Evolutionary conservation across 208 protist genomes (phyloP), one percentile per base, ranked within the genome.

Genomic region (Tritrichomonas musculus): DNA sequence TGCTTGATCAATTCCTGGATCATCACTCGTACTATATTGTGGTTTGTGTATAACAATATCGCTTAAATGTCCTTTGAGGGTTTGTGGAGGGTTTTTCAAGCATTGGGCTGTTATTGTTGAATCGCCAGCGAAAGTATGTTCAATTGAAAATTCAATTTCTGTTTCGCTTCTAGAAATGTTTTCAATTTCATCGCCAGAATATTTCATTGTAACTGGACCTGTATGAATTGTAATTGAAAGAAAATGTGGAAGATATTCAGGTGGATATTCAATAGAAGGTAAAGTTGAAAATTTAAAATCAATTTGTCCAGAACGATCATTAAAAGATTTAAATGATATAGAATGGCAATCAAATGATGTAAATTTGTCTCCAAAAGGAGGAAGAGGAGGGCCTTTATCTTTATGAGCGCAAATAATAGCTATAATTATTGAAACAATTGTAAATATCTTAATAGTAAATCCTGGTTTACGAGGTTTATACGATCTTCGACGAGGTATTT

Each of bases 231-330:
- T 88, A 27, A 47, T 27, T 20, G 25, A 41, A 17, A 88, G 14
- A 17, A 88, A 88, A 88, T 88, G 47, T 88, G 77, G 77, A 27
- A 88, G 30, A 88, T 88, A 88, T 88, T 88, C 77, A 47, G 41
- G 47, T 39, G 77, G 77, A 88, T 88, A 88, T 88, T 88, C 77
- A 55, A 88, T 57, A 11, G 77, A 53, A 2, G 33, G 41, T 20
- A 27, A 17, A 39, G 77, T 5, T 30, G 5, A 17, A 57, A 88
- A 88, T 39, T 44, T 57, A 30, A 88, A 88, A 39, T 88, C 77
- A 33, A 88, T 33, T n/a, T 88, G 4, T 25, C 77, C 77, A 4
- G 20, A 14, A 33, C 77, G 33, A 39, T 88, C 77, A 1, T 53
- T 30, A 8, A 88, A 22, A 33, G 41, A 60, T 30, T n/a, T 57